These are phyloP conservation scores for Aspergillus hiratsukae DNA, from an alignment of 2,329 filamentous ascomycete species.

Conservation along the genomic window DNA sequence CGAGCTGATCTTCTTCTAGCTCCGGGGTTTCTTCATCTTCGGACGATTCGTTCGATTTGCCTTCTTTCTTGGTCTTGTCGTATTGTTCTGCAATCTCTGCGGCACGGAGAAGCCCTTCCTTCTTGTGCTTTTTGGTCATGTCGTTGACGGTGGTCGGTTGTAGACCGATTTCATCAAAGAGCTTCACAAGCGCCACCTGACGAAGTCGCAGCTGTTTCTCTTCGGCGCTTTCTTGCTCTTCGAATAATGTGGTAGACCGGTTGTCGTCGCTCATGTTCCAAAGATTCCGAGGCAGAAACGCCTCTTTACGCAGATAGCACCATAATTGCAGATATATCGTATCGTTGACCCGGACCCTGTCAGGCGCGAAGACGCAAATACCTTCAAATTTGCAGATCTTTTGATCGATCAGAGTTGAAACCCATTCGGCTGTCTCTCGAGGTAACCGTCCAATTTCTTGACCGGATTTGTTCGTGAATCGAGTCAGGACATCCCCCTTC, in stretches of 20 bases:
- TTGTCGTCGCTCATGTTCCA: slow-evolving; percentile 56
- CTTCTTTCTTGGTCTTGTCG: slow-evolving; percentile 55
- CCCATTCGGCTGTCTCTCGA: slow-evolving; percentile 84
- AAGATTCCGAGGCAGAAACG: slow-evolving; percentile 65
- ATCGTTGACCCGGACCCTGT: slow-evolving; percentile 80
- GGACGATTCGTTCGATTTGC: slow-evolving; percentile 43
- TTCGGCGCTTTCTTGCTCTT: slow-evolving; percentile 78
- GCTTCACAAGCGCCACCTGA: slow-evolving; percentile 80
- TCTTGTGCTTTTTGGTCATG: slow-evolving; percentile 69
- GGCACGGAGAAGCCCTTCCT: slow-evolving; percentile 79
- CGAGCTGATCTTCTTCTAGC: slow-evolving; percentile 90
- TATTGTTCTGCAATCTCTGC: slow-evolving; percentile 79
- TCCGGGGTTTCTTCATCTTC: slow-evolving; percentile 83
- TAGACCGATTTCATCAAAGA: slow-evolving; percentile 86
- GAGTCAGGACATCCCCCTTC: slow-evolving; percentile 79
- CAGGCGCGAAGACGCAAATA: slow-evolving; percentile 82
- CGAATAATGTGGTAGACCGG: slow-evolving; percentile 68
- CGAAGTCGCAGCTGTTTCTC: slow-evolving; percentile 78
- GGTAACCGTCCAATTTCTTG: slow-evolving; percentile 82
- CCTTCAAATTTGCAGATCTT: slow-evolving; percentile 83
- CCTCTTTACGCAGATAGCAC: slow-evolving; percentile 68
- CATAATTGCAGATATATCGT: slow-evolving; percentile 87
- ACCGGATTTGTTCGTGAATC: slow-evolving; percentile 76
- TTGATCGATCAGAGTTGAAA: slow-evolving; percentile 87
- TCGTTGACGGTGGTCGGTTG: slow-evolving; percentile 71